phyloP scores from a whole-genome alignment of 805 yeast genomes.

The Saccharomyces mikatae region DNA sequence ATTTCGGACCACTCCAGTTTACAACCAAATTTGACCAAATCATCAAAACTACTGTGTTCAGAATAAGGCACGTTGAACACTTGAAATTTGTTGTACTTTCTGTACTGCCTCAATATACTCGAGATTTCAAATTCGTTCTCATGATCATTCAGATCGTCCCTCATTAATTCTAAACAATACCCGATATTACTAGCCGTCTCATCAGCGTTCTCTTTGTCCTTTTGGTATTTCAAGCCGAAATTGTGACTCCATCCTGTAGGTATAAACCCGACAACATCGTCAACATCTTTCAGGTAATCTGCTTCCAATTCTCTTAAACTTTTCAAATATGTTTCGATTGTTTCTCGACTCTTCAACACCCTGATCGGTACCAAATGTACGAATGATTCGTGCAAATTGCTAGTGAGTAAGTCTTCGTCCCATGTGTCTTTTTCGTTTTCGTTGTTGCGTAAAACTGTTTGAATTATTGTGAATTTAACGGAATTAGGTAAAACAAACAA shows the following conservation, averaged over 20 bases:
- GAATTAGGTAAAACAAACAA: constrained; percentile 36
- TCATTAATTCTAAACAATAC: constrained; percentile 11
- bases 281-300: constrained; percentile 11
- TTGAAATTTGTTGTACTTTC: constrained; percentile 32
- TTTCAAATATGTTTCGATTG: constrained; percentile 23
- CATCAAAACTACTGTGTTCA: constrained; percentile 88
- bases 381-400: not conserved
- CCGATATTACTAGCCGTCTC: constrained; percentile 11
- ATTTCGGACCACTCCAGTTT: constrained; percentile 43
- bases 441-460: not conserved
- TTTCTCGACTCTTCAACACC: constrained; percentile 36
- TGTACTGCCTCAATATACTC: constrained; percentile 27
- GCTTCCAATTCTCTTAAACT: constrained; percentile 2
- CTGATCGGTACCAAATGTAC: constrained; percentile 72
- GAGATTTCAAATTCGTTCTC: constrained; percentile 7
- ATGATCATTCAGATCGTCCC: constrained; percentile 6
- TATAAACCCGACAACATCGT: constrained; percentile 52
- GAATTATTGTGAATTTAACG: constrained; percentile 36
- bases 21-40: constrained; percentile 58
- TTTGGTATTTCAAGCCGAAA: constrained; percentile 13
- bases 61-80: constrained; percentile 74
- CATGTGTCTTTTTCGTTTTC: constrained; percentile 4
- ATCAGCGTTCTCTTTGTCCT: constrained; percentile 4
- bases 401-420: constrained; percentile 1
- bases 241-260: constrained; percentile 90